Percentiles rank a stretch among this genome's conserved stretches.
phyloP scores from a whole-genome alignment of 805 yeast species.

The Lachancea kluyveri region DNA sequence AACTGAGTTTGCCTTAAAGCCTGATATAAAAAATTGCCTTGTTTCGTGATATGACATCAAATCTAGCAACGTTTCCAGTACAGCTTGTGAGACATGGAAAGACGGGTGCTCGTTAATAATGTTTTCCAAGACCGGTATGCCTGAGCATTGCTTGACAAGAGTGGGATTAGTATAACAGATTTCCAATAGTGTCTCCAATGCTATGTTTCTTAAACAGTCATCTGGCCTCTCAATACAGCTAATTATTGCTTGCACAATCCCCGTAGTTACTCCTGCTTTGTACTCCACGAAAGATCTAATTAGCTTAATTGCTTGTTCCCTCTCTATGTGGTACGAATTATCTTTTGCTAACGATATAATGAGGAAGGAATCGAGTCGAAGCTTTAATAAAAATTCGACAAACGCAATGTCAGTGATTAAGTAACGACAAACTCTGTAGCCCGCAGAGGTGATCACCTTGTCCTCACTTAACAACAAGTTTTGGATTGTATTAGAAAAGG shows the following conservation, averaged over 20 bases:
- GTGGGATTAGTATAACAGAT: conserved; percentile 41
- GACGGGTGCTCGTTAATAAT: conserved; percentile 23
- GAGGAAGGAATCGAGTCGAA: conserved; percentile 56
- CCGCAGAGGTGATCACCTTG: conserved; percentile 64
- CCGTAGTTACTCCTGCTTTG: conserved; percentile 55
- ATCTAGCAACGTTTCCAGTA: conserved; percentile 24
- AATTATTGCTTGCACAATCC: conserved; percentile 61
- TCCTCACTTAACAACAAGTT: conserved; percentile 51
- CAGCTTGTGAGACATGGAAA: conserved; percentile 20
- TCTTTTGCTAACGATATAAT: conserved; percentile 61
- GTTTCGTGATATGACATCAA: conserved; percentile 26
- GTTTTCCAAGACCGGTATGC: conserved; percentile 35
- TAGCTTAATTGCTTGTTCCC: conserved; percentile 71
- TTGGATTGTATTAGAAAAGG: conserved; percentile 53
- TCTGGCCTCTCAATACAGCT: conserved; percentile 53
- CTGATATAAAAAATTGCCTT: conserved; percentile 38
- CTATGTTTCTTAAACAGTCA: conserved; percentile 44
- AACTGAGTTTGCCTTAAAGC: conserved; percentile 55
- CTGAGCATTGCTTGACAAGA: conserved; percentile 40
- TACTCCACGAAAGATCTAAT: conserved; percentile 54
- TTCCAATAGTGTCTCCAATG: conserved; percentile 55
- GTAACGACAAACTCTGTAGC: conserved; percentile 67
- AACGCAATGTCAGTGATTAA: conserved; percentile 51
- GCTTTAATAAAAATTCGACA: conserved; percentile 43
- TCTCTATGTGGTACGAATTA: conserved; percentile 48